Conservation (phyloP, 2,329 filamentous ascomycete genomes). For the Colletotrichum sp. region DNA sequence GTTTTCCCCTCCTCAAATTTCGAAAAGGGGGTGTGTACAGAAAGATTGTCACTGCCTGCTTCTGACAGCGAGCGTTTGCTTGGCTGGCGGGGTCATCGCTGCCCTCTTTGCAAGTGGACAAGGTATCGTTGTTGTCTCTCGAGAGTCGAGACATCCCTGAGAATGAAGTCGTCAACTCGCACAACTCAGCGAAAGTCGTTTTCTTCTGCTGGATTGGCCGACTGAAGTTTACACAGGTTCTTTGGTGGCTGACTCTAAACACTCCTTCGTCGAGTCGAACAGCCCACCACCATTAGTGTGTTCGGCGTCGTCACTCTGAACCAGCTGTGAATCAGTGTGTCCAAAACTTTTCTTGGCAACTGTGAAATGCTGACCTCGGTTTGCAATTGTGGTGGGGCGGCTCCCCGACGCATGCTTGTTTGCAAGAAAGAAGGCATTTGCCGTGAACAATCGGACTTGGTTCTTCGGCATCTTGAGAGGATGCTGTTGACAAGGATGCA, state of each 20-base stretch:
- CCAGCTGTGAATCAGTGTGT: neutral
- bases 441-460: neutral
- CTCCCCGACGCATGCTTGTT: neutral
- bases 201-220: neutral
- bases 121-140: neutral
- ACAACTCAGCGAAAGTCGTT: neutral
- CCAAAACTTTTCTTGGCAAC: neutral
- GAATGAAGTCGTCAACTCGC: neutral
- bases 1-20: conserved; percentile 22
- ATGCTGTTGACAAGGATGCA: neutral
- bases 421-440: neutral
- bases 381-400: neutral
- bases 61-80: conserved; percentile 5
- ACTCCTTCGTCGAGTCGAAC: neutral
- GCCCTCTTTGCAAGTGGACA: neutral
- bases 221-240: neutral
- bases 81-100: neutral
- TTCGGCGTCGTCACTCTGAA: neutral
- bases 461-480: neutral
- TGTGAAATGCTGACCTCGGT: neutral
- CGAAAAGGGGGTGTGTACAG: conserved; percentile 7
- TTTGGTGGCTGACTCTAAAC: neutral
- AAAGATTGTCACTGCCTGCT: conserved; percentile 22
- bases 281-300: neutral
- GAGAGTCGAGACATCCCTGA: neutral